Base-by-base conservation (phyloP, 192 early-diverging fungal species). In the Rhizophagus clarus region DNA sequence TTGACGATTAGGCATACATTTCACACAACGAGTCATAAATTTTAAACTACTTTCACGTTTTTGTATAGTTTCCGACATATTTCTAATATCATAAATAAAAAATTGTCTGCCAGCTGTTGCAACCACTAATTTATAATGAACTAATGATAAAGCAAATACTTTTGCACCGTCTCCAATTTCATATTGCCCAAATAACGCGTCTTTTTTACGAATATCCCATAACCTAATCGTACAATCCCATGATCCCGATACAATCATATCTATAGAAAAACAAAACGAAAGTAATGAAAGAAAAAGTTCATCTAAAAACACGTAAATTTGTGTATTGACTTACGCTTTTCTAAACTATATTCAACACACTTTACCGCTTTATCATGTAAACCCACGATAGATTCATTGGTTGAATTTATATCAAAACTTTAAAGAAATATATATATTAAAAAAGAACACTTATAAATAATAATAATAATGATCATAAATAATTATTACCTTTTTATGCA, bases 181-280 rank as follows among this genome's bases (percentile, higher is more conserved):
- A 74, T 91, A 87, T 70, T 82, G 84, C 15, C 85, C 82, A 2
- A 79, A 79, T 42, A 72, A 71, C 3, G 83, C 81, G 22, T 83
- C 83, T 17, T 83, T 82, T 22, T 79, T 79, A 15, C 95, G 89
- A 28, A 91, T 84, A 80, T 97, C 94, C 92, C 92, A 97, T 22
- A 91, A 82, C 11, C 92, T 86, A 61, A 98, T 85, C 7, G 94
- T 88, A 81, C 93, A 92, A 83, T 99, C 98, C 98, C 98, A 99
- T 66, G 93, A 91, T 62, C 96, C 98, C 20, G 96, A 92, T 24
- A 95, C 81, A n/a, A 96, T 80, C 24, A 90, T 82, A 34, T 87
- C 93, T 93, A 77, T 0, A 51, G 32, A 47, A 24, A 63, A 69
- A 49, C 3, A 15, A 61, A 29, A 47, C 17, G 26, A 40, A 14